Conservation (phyloP, 768 basidiomycete species). For the Collybia nuda region DNA sequence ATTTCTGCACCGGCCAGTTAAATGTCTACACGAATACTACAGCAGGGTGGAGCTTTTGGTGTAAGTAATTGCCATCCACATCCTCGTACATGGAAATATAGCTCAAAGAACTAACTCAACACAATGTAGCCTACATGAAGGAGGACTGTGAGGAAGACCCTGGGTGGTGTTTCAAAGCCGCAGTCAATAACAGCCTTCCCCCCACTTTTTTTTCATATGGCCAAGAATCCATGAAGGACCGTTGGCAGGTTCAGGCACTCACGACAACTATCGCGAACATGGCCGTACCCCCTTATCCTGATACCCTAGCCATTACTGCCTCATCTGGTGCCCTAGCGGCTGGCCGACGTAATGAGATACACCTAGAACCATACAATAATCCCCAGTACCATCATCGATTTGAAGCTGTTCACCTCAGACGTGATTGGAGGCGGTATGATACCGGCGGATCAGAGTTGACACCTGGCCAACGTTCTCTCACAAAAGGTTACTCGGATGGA, state of each 20-base stretch:
- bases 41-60: slow-evolving; percentile 73
- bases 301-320: slow-evolving; percentile 7
- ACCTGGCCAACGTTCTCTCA: slow-evolving; percentile 17
- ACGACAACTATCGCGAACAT: slow-evolving; percentile 6
- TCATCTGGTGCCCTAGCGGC: background rate
- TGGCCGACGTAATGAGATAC: background rate
- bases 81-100: background rate
- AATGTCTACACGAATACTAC: slow-evolving; percentile 53
- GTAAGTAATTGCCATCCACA: slow-evolving; percentile 32
- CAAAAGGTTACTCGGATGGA: slow-evolving; percentile 61
- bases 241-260: slow-evolving; percentile 2
- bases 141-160: slow-evolving; percentile 58
- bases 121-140: slow-evolving; percentile 50
- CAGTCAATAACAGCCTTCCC: slow-evolving; percentile 58
- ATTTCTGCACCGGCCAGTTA: slow-evolving; percentile 62
- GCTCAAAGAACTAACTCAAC: background rate
- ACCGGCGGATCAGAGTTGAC: slow-evolving; percentile 11
- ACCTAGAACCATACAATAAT: background rate
- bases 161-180: slow-evolving; percentile 70
- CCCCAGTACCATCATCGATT: slow-evolving; percentile 20
- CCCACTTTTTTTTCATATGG: slow-evolving; percentile 54
- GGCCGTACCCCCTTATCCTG: slow-evolving; percentile 9
- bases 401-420: slow-evolving; percentile 20
- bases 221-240: slow-evolving; percentile 9
- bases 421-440: slow-evolving; percentile 5